These are phyloP conservation scores for Fragosphaeria purpurea DNA, from an alignment of 2,329 filamentous ascomycete species.

Conservation along the genomic window DNA sequence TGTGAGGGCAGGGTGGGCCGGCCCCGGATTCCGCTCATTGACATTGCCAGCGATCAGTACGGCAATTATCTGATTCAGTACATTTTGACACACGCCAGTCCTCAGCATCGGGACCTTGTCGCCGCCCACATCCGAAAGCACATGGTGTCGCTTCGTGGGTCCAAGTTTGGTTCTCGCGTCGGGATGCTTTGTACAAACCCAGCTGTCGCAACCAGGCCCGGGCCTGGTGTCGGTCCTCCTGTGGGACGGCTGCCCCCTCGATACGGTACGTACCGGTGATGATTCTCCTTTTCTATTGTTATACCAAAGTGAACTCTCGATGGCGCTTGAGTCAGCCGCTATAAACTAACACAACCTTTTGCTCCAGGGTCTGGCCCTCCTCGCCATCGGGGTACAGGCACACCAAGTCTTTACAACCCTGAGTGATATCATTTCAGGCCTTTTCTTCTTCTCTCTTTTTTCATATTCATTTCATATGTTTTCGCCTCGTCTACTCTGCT, in stretches of 20 bases:
- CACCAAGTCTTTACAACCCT: constrained; percentile 2
- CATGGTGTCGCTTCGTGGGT: constrained; percentile 96
- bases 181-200: constrained; percentile 99
- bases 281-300: background rate
- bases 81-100: constrained; percentile 79
- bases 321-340: background rate
- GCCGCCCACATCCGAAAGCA: constrained; percentile 94
- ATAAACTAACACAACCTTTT: no score
- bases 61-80: constrained; percentile 98
- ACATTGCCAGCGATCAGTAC: constrained; percentile 97
- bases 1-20: constrained; percentile 85
- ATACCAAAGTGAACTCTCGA: background rate
- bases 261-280: constrained; percentile 49
- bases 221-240: constrained; percentile 64
- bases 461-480: background rate
- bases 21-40: constrained; percentile 91
- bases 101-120: constrained; percentile 87
- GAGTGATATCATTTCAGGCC: background rate
- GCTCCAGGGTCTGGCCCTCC: constrained; percentile 1
- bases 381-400: constrained; percentile 6
- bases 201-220: constrained; percentile 77
- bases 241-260: constrained; percentile 52
- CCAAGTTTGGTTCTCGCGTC: constrained; percentile 95
- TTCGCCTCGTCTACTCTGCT: background rate
- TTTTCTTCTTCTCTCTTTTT: background rate